Percentiles rank a stretch among this genome's conserved stretches.
phyloP scores from a whole-genome alignment of 108 stramenopile genomes.

The Cyclostephanos invisitatus region DNA sequence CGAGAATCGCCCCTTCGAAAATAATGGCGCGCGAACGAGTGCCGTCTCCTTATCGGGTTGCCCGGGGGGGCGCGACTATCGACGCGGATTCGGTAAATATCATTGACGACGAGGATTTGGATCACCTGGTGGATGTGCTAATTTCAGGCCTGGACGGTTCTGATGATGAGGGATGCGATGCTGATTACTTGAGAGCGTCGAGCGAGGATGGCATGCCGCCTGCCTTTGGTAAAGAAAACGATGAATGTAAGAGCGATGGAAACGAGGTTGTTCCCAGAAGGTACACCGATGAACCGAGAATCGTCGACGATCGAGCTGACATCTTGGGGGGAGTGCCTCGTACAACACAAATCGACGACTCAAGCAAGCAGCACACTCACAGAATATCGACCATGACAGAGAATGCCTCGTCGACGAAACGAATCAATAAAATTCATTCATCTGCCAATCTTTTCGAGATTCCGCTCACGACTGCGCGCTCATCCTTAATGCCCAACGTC shows the following conservation, averaged over 20 bases:
- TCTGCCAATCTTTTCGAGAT: neutral
- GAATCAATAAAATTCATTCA: neutral
- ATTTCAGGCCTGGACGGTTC: slow-evolving; percentile 25
- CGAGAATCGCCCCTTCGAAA: neutral
- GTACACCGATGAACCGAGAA: neutral
- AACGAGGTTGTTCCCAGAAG: neutral
- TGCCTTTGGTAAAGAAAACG: neutral
- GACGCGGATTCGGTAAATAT: neutral
- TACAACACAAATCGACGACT: neutral
- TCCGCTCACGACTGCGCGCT: neutral
- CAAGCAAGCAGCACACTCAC: neutral
- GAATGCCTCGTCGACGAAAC: neutral
- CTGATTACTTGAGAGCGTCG: neutral
- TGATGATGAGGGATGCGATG: neutral
- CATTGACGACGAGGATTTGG: slow-evolving; percentile 37
- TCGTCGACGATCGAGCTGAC: slow-evolving; percentile 5
- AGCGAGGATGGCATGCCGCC: neutral
- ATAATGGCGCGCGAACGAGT: neutral
- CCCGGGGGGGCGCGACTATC: neutral
- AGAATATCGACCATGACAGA: neutral
- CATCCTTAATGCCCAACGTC: neutral
- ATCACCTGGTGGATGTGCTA: slow-evolving; percentile 42
- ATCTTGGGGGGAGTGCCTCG: neutral
- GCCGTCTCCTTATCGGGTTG: neutral
- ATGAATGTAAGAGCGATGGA: slow-evolving; percentile 5